Base-by-base conservation (phyloP, 176 grass and related monocot species). In the Tillandsia leiboldiana region DNA sequence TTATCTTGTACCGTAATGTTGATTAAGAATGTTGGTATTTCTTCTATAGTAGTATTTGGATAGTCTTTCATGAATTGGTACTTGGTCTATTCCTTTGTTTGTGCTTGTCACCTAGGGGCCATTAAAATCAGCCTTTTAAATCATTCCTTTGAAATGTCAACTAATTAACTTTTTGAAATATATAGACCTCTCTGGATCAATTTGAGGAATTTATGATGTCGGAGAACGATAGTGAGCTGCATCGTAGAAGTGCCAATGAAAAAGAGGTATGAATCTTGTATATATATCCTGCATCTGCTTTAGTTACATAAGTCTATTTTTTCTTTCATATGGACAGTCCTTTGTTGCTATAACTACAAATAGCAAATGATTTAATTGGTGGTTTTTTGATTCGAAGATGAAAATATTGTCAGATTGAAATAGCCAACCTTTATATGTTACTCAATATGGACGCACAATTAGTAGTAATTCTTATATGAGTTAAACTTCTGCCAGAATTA, bases 151-250 rank as follows among this genome's bases (percentile, higher is more conserved):
- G 56, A 61, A 61, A 61, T 2, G 5, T 48, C 18, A 49, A 69
- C 57, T 49, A 50, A 56, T 59, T 58, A 24, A 50, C n/a, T 4
- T 12, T 53, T 12, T 53, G 26, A 42, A 69, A 58, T 71, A 8
- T 71, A 18, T 72, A 85, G 83, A 80, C 84, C 83, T 79, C 82
- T 1, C 72, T 83, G 73, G 83, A 92, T 87, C 84, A 90, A 65
- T 85, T 97, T 26, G 93, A 97, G 62, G 93, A 90, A 83, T 82
- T 75, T 56, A 83, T 90, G 77, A 68, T 79, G 54, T 75, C 86
- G 49, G 89, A 88, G 33, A 80, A 76, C 73, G 71, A 63, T 63
- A 68, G 14, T 20, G 80, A 87, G 28, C 71, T 81, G 29, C 65
- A 68, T 33, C 80, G 78, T 29, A 85, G 83, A 83, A 87, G 67